Conservation (phyloP, 768 basidiomycete genomes). For the Panaeolus cyanescens region DNA sequence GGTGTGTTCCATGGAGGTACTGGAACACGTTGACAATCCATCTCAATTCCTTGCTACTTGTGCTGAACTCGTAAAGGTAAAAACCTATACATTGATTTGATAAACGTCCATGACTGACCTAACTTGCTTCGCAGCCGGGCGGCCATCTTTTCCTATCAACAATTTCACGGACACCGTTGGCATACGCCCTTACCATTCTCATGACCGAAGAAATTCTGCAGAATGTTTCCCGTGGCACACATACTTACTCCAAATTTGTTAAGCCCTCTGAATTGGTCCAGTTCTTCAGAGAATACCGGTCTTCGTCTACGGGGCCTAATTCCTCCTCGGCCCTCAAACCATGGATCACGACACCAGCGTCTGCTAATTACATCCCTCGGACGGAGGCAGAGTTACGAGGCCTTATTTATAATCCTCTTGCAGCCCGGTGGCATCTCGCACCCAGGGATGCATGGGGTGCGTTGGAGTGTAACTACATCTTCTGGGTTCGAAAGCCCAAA, state of each 20-base stretch:
- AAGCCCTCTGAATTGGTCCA: constrained; percentile 82
- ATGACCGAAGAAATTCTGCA: constrained; percentile 82
- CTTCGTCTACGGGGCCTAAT: constrained; percentile 16
- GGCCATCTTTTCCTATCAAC: constrained; percentile 96
- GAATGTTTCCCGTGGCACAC: constrained; percentile 85
- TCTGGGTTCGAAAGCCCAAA: constrained; percentile 81
- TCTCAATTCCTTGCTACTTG: constrained; percentile 79
- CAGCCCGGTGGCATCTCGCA: constrained; percentile 68
- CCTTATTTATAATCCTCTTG: constrained; percentile 73
- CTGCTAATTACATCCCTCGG: constrained; percentile 51
- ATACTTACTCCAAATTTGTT: constrained; percentile 89
- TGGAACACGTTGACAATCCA: constrained; percentile 97
- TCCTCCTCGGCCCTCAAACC: constrained; percentile 26
- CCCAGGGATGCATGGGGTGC: constrained; percentile 58
- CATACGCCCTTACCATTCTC: constrained; percentile 52
- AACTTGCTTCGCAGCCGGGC: constrained; percentile 64
- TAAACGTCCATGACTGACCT: not conserved
- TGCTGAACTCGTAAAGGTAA: constrained; percentile 84
- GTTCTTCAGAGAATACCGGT: constrained; percentile 72
- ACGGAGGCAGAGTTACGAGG: constrained; percentile 81
- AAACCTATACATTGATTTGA: constrained; percentile 15
- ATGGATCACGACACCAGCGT: constrained; percentile 61
- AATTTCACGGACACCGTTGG: constrained; percentile 71
- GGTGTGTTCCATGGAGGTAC: constrained; percentile 96
- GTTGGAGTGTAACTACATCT: constrained; percentile 74